Conservation (phyloP, 202 grass and related monocot species). For the Setaria viridis region DNA sequence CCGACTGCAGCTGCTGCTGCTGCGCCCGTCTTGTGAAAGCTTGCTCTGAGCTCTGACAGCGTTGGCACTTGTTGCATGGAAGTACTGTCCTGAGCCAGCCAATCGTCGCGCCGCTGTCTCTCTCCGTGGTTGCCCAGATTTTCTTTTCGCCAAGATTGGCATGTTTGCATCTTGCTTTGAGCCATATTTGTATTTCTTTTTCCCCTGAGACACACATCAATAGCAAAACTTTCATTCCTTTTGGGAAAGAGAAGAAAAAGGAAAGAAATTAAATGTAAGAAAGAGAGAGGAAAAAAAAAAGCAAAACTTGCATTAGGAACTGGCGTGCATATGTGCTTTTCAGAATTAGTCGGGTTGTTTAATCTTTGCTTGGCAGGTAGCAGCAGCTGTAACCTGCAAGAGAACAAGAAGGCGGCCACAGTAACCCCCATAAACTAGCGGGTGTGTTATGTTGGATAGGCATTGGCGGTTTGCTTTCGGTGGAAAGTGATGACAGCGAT, state of each 20-base stretch:
- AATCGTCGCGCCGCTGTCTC: neutral
- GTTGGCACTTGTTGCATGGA: conserved; percentile 2
- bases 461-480: conserved; percentile 44
- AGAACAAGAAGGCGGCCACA: neutral
- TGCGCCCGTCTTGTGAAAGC: neutral
- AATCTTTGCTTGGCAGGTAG: neutral
- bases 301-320: neutral
- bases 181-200: neutral
- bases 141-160: neutral
- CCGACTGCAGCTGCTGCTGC: conserved; percentile 1
- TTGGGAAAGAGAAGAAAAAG: no score
- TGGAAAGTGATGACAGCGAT: conserved; percentile 42
- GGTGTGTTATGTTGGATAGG: neutral
- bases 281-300: neutral
- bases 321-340: no score
- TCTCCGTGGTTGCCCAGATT: neutral
- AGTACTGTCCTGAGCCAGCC: neutral
- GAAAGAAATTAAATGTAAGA: no score
- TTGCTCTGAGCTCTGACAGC: neutral
- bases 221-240: no score
- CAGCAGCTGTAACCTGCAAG: neutral
- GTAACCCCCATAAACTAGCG: conserved; percentile 17
- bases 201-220: no score
- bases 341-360: neutral
- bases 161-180: neutral